Percentiles rank a stretch among this genome's conserved stretches.
These are phyloP conservation scores for Pseudonitzschia pungens DNA, from an alignment of 108 stramenopile genomes.

Conservation along the genomic window DNA sequence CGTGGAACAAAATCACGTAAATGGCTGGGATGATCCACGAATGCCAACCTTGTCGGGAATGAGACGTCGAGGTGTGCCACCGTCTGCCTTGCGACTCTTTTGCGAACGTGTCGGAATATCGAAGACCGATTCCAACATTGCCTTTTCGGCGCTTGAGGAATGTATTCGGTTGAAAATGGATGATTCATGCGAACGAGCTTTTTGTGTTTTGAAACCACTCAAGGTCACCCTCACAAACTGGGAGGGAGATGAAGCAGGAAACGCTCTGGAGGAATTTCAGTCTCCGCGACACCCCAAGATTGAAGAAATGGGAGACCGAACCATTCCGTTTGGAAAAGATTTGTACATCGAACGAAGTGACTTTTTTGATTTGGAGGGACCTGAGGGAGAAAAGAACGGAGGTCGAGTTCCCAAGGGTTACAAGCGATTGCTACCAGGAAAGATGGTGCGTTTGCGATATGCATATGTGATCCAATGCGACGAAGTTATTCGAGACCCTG, in stretches of 20 bases:
- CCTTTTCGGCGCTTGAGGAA: conserved; percentile 80
- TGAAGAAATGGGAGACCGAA: conserved; percentile 69
- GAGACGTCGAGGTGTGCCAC: conserved; percentile 85
- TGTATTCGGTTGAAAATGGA: conserved; percentile 85
- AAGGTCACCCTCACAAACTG: conserved; percentile 88
- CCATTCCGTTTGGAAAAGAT: conserved; percentile 77
- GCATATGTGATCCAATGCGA: conserved; percentile 89
- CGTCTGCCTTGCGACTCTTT: conserved; percentile 78
- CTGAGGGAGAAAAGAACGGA: conserved; percentile 66
- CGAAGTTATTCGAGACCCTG: conserved; percentile 74
- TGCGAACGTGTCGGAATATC: conserved; percentile 91
- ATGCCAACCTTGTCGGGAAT: conserved; percentile 87
- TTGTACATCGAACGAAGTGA: conserved; percentile 84
- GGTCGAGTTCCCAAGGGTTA: conserved; percentile 79
- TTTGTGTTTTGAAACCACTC: conserved; percentile 80
- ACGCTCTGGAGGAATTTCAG: conserved; percentile 59
- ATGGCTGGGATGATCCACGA: conserved; percentile 88
- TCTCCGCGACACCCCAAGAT: conserved; percentile 85
- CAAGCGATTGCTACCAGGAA: conserved; percentile 78
- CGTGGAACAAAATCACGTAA: conserved; percentile 77
- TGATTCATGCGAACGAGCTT: conserved; percentile 70
- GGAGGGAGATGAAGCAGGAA: conserved; percentile 37
- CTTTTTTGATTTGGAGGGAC: conserved; percentile 87
- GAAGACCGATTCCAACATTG: conserved; percentile 89
- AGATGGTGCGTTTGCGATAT: conserved; percentile 81